These are phyloP conservation scores for Malus hybrid DNA, from an alignment of 331 rosid species.

Conservation along the genomic window DNA sequence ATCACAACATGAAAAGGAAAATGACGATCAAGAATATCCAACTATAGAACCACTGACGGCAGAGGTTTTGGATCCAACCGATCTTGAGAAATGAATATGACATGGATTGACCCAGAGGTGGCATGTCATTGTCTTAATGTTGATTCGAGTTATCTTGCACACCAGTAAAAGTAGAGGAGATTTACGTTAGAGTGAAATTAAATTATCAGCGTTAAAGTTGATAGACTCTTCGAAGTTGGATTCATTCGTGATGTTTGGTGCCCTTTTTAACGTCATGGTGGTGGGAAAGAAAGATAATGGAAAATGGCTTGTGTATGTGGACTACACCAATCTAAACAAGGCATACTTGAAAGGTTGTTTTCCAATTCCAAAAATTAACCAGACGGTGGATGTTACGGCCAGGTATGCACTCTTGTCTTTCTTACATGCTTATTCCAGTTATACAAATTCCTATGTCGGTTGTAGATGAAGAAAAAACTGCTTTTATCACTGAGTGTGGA, in stretches of 20 bases:
- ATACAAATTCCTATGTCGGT: too few species aligned
- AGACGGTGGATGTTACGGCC: too few species aligned
- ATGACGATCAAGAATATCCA: neutral
- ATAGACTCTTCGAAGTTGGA: neutral
- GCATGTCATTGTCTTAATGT: neutral
- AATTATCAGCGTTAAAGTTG: neutral
- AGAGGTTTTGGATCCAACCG: neutral
- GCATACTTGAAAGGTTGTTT: neutral
- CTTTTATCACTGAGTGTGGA: too few species aligned
- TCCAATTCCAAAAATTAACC: too few species aligned
- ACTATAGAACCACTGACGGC: neutral
- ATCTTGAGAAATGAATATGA: neutral
- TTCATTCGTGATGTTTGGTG: neutral
- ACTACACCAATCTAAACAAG: too few species aligned
- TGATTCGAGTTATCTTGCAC: rapidly evolving
- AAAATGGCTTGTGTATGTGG: neutral
- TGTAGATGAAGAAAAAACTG: too few species aligned
- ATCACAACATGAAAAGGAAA: neutral
- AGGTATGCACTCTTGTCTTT: neutral
- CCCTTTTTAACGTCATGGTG: neutral
- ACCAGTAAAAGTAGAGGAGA: neutral
- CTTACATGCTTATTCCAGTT: too few species aligned
- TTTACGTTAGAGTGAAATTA: neutral
- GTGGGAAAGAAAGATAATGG: neutral
- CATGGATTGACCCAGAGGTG: neutral